Evolutionary conservation across 2,329 filamentous ascomycete species (phyloP), one percentile per base, ranked within the genome.

Genomic region (Penicillium expansum): DNA sequence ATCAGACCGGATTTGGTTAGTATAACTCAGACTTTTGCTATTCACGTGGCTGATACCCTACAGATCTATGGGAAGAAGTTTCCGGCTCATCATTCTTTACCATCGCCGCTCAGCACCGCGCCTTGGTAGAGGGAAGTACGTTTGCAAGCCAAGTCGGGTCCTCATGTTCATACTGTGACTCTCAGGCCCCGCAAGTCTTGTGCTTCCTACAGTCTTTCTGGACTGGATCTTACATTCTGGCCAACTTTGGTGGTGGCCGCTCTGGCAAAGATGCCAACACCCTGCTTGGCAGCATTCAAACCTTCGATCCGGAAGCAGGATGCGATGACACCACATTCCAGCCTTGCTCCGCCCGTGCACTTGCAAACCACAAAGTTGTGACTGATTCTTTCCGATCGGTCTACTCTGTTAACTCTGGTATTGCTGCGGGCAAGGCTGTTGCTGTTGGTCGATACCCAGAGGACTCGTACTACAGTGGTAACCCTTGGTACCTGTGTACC

Each of bases 61-160:
- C 27, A 70, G 69, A 95, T 71, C 80, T 95, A 3, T 94, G 91
- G 91, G 91, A 94, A 71, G 91, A 94, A 71, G 84, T 92, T 14
- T 77, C 80, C 24, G 88, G 89, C 39, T 86, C 84, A 22, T 92
- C 89, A 0, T 94, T 92, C 78, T 95, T 93, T 74, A 94, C 90
- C 1, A 76, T 86, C 32, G 83, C 85, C 3, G 82, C 83, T 39
- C 85, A 89, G 58, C 86, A 93, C 69, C 84, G 90, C 63, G 81
- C 86, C 66, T 69, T 81, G 59, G 73, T 80, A 1, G 69, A 76
- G 74, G 90, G 91, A 6, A 83, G 80, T 53, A 78, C 80, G 3
- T 80, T 94, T 16, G 89, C 90, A 4, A 73, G 74, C n/a, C 76
- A 79, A 20, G 79, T 93, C 6, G 85, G 86, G 16, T 79, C 83